phyloP scores from a whole-genome alignment of 768 basidiomycete species.

The Pleurotus tuber-regium region DNA sequence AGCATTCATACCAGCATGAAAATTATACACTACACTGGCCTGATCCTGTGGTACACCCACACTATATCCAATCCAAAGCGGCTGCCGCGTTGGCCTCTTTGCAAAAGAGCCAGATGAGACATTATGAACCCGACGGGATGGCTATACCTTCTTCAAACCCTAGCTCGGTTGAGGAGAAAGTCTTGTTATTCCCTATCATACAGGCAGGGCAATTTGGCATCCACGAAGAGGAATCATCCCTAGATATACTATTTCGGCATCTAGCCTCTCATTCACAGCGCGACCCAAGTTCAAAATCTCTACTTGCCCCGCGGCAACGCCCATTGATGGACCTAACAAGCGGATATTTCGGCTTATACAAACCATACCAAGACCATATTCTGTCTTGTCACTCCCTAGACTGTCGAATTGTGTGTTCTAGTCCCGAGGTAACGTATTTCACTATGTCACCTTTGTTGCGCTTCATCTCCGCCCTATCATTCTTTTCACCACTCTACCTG shows the following conservation, averaged over 20 bases:
- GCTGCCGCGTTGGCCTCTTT: conserved; percentile 53
- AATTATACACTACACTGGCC: conserved; percentile 67
- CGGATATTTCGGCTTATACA: conserved; percentile 91
- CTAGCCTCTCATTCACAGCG: conserved; percentile 19
- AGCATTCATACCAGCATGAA: conserved; percentile 31
- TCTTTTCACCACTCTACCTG: neutral
- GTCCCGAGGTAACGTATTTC: conserved; percentile 65
- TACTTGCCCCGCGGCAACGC: conserved; percentile 16
- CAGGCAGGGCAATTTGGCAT: conserved; percentile 89
- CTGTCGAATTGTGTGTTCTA: conserved; percentile 78
- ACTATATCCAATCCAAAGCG: conserved; percentile 63
- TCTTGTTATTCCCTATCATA: conserved; percentile 75
- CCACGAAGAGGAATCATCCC: conserved; percentile 75
- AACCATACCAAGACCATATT: conserved; percentile 72
- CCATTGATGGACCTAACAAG: conserved; percentile 83
- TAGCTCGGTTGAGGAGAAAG: conserved; percentile 28
- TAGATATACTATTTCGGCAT: conserved; percentile 58
- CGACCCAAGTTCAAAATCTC: conserved; percentile 24
- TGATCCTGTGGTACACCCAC: conserved; percentile 61
- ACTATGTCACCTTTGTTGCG: neutral
- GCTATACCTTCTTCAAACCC: neutral
- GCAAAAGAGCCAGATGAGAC: conserved; percentile 42
- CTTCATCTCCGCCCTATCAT: neutral
- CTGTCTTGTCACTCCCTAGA: conserved; percentile 54
- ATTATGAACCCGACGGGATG: neutral